Evolutionary conservation across 2,329 filamentous ascomycete genomes (phyloP).

Genomic region (Talaromyces marneffei): DNA sequence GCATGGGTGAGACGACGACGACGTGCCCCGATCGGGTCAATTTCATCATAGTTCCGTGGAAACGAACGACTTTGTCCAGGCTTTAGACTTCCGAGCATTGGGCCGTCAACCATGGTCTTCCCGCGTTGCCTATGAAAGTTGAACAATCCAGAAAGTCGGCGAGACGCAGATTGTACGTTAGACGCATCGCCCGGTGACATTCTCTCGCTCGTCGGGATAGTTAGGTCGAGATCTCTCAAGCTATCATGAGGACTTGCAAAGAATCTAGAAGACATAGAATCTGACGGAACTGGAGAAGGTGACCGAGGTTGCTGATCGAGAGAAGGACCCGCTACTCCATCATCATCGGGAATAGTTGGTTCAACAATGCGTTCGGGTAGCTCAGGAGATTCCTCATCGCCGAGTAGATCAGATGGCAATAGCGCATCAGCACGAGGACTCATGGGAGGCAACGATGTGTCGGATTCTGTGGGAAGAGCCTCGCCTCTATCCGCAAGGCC

Average conservation of each 20-base stretch:
- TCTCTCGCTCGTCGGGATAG: constrained; percentile 18
- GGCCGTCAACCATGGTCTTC: constrained; percentile 56
- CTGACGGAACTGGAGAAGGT: constrained; percentile 42
- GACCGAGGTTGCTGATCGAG: constrained; percentile 30
- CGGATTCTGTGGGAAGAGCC: constrained; percentile 46
- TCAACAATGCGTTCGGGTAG: constrained; percentile 25
- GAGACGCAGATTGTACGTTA: constrained; percentile 43
- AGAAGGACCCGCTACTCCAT: constrained; percentile 7
- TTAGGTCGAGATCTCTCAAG: constrained; percentile 32
- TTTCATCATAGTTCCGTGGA: constrained; percentile 49
- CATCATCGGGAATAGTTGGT: constrained; percentile 25
- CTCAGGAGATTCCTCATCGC: constrained; percentile 46
- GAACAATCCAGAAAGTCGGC: constrained; percentile 54
- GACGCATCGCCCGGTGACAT: constrained; percentile 24
- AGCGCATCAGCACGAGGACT: constrained; percentile 58
- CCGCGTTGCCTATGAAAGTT: constrained; percentile 55
- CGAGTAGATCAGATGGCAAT: constrained; percentile 56
- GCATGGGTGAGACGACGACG: constrained; percentile 54
- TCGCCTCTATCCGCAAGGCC: constrained; percentile 36
- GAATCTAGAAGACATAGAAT: constrained; percentile 38
- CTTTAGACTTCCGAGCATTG: constrained; percentile 53
- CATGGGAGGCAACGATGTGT: constrained; percentile 55
- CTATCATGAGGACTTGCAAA: constrained; percentile 45
- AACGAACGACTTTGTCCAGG: constrained; percentile 59
- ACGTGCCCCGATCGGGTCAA: constrained; percentile 46